These are phyloP conservation scores for Tripterygium wilfordii DNA, from an alignment of 177 flowering plant species.

Conservation along the genomic window DNA sequence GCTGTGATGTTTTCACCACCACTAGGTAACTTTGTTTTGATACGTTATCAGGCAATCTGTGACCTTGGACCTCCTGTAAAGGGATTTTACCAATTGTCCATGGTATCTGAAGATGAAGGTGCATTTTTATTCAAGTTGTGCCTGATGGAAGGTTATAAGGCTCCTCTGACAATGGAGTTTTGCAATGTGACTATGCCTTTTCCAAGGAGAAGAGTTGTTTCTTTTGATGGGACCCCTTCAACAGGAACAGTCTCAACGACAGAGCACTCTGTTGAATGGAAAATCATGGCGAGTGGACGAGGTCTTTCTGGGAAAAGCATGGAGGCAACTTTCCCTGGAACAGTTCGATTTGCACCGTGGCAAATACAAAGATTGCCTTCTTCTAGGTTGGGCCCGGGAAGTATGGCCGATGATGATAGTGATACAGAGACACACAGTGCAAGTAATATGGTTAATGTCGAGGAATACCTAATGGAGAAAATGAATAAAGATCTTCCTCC, in stretches of 20 bases:
- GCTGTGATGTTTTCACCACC: slow-evolving; percentile 91
- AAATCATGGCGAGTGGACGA: slow-evolving; percentile 70
- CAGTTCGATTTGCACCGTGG: slow-evolving; percentile 80
- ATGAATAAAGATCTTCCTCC: slow-evolving; percentile 85
- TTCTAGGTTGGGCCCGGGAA: slow-evolving; percentile 31
- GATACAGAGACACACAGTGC: slow-evolving; percentile 65
- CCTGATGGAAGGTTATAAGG: slow-evolving; percentile 83
- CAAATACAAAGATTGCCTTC: slow-evolving; percentile 39
- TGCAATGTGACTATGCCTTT: slow-evolving; percentile 95
- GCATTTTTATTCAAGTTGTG: slow-evolving; percentile 87
- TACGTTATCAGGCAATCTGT: slow-evolving; percentile 77
- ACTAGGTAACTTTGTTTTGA: slow-evolving; percentile 79
- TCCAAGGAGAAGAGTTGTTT: slow-evolving; percentile 75
- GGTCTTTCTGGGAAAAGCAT: slow-evolving; percentile 75
- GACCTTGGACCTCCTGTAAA: slow-evolving; percentile 79
- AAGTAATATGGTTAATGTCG: slow-evolving; percentile 62
- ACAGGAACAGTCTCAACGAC: slow-evolving; percentile 74
- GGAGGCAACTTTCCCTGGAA: slow-evolving; percentile 96
- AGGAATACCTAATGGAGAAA: slow-evolving; percentile 75
- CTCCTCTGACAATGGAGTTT: slow-evolving; percentile 78
- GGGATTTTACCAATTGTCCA: slow-evolving; percentile 99
- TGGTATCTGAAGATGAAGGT: slow-evolving; percentile 99
- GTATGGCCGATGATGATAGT: slow-evolving; percentile 67
- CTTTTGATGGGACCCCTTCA: slow-evolving; percentile 93
- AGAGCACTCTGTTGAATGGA: slow-evolving; percentile 93